Conservation (phyloP, 129 eudicot genomes). For the Ambrosia trifida region DNA sequence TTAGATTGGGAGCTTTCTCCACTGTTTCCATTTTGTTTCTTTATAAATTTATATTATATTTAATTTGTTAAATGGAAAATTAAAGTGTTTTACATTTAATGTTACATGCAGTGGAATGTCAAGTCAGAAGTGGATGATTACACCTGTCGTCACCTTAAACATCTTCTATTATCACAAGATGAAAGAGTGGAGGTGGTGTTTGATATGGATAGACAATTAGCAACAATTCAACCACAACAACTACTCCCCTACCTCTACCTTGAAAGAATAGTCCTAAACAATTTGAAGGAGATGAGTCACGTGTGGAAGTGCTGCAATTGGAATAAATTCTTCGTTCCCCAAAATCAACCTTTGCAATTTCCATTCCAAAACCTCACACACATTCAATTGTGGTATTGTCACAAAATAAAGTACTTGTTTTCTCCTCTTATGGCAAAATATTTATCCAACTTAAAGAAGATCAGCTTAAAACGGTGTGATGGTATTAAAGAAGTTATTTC, state of each 20-base stretch:
- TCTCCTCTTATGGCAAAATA: constrained; percentile 18
- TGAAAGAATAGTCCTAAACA: rapidly evolving
- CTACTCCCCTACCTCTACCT: background rate
- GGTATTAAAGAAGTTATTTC: constrained; percentile 9
- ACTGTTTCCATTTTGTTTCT: too few species aligned
- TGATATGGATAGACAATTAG: constrained; percentile 8
- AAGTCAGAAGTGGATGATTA: too few species aligned
- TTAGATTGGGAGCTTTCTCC: background rate
- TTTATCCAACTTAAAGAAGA: too few species aligned
- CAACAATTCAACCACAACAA: background rate
- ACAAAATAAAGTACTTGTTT: background rate
- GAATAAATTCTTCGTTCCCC: background rate
- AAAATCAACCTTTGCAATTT: background rate
- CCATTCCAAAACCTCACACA: background rate
- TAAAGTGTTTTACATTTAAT: background rate
- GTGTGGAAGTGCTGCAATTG: background rate
- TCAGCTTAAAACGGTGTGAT: rapidly evolving
- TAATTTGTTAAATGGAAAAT: background rate
- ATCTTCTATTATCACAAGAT: background rate
- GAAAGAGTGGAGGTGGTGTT: constrained; percentile 4
- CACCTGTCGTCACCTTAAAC: background rate
- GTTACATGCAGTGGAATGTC: too few species aligned
- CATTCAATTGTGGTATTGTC: rapidly evolving
- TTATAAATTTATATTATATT: too few species aligned
- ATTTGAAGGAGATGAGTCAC: background rate